A percentile compares a stretch with the other conserved stretches of the same genome.
These are phyloP conservation scores for Trichoderma breve DNA, from an alignment of 2,329 filamentous ascomycete species.

Conservation along the genomic window DNA sequence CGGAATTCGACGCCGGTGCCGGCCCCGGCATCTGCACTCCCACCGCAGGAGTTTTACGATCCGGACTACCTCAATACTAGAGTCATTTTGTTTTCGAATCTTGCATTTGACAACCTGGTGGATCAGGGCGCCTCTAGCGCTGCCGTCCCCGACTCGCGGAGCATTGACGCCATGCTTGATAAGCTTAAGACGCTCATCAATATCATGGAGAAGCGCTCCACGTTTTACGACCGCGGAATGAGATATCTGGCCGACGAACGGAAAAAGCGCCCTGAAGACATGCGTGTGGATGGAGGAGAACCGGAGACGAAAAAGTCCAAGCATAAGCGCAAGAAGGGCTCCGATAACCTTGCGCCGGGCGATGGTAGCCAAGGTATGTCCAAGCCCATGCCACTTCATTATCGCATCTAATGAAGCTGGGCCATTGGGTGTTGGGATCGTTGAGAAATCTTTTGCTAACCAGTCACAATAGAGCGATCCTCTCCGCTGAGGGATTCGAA, in stretches of 20 bases:
- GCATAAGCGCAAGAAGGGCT: constrained; percentile 76
- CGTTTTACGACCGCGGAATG: constrained; percentile 71
- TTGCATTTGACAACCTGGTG: constrained; percentile 68
- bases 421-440: neutral
- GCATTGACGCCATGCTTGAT: constrained; percentile 61
- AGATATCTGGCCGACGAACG: constrained; percentile 64
- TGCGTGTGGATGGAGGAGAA: constrained; percentile 45
- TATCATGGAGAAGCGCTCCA: constrained; percentile 64
- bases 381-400: neutral
- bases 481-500: constrained; percentile 55
- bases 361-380: constrained; percentile 34
- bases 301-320: constrained; percentile 59
- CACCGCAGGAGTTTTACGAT: constrained; percentile 54
- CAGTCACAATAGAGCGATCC: constrained; percentile 46
- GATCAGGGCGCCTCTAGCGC: constrained; percentile 58
- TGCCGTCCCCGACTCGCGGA: constrained; percentile 61
- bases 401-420: neutral
- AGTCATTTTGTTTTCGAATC: constrained; percentile 57
- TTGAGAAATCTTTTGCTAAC: neutral
- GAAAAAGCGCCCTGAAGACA: constrained; percentile 60
- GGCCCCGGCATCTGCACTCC: constrained; percentile 49
- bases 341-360: constrained; percentile 57
- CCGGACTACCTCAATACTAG: constrained; percentile 66
- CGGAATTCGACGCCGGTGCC: constrained; percentile 71
- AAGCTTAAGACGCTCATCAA: constrained; percentile 63